Base-by-base conservation (phyloP, 768 basidiomycete species). In the Amanita inopinata region DNA sequence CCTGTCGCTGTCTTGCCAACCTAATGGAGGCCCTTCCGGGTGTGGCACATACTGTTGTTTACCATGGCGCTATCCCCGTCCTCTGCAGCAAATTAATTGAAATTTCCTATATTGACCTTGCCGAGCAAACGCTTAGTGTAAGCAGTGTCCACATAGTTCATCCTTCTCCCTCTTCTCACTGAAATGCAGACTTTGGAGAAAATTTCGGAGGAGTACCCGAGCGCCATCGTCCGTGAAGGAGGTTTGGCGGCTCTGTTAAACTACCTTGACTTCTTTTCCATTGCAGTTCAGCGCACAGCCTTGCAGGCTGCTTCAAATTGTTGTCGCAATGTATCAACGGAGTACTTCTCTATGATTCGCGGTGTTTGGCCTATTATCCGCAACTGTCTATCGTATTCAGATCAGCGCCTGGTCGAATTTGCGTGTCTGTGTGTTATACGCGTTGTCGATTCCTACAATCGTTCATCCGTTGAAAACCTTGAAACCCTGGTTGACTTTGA, bases 11-110 rank as follows among this genome's bases (percentile, higher is more conserved):
- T 58, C 70, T 99, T 40, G 94, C 93, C 36, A 98, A 99, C 60
- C 71, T 99, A 43, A 93, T 98, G 90, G 96, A 98, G 61, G 94
- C 92, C n/a, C 71, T 98, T 15, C 96, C 96, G 12, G 92, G 93
- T 18, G 85, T 91, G 31, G 90, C 91, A n/a, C 92, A 97, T 56
- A 92, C 90, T 33, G 83, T 99, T 52, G 94, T 98, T 28, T 89
- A 96, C 59, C 88, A 94, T 54, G 94, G 94, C n/a, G 96, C 94
- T 12, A 93, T 99, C 45, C 92, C 92, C 12, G 91, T 94, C 23
- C 73, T 99, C 35, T 98, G 94, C 75, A 86, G 86, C 74, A 98
- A 99, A 61, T 66, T 99, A 47, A 80, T 90, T 58, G 90, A 96
- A 63, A 99, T 99, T 45, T 88, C 89, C 17, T 96, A 93, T 57